Evolutionary conservation across 176 grass and related monocot species (phyloP).

Genomic region (Pontederia paniculata): DNA sequence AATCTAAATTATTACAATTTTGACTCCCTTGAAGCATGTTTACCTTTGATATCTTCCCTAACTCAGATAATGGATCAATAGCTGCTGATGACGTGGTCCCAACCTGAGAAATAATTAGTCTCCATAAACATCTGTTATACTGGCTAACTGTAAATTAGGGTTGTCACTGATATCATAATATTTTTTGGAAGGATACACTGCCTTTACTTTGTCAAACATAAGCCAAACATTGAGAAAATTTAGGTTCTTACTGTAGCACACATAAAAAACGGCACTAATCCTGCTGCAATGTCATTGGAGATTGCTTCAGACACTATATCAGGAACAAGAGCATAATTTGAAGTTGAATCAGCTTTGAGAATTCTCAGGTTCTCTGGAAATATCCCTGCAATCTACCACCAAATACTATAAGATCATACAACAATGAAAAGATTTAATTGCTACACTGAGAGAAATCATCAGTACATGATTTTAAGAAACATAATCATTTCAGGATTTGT

Average conservation of each 20-base stretch:
- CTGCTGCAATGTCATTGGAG: conserved; percentile 34
- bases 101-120: conserved; percentile 32
- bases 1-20: background rate
- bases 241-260: conserved; percentile 58
- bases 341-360: conserved; percentile 27
- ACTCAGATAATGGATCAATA: conserved; percentile 44
- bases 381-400: conserved; percentile 64
- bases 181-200: background rate
- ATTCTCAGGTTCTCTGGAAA: conserved; percentile 53
- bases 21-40: background rate
- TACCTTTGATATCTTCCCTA: conserved; percentile 61
- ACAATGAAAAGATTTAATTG: background rate
- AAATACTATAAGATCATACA: conserved; percentile 12
- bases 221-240: conserved; percentile 1
- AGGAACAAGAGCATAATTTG: conserved; percentile 36
- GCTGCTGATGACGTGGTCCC: conserved; percentile 69
- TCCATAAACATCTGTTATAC: conserved; percentile 7
- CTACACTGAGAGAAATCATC: background rate
- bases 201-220: conserved; percentile 1
- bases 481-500: too few relatives aligned
- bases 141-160: too few relatives aligned
- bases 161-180: too few relatives aligned
- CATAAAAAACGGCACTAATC: conserved; percentile 63
- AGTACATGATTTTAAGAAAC: too few relatives aligned
- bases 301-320: conserved; percentile 34